A percentile compares a stretch with the other conserved stretches of the same genome.
Conservation (phyloP, 228 moss, liverwort and hornwort genomes). For the Sphagnum fallax region DNA sequence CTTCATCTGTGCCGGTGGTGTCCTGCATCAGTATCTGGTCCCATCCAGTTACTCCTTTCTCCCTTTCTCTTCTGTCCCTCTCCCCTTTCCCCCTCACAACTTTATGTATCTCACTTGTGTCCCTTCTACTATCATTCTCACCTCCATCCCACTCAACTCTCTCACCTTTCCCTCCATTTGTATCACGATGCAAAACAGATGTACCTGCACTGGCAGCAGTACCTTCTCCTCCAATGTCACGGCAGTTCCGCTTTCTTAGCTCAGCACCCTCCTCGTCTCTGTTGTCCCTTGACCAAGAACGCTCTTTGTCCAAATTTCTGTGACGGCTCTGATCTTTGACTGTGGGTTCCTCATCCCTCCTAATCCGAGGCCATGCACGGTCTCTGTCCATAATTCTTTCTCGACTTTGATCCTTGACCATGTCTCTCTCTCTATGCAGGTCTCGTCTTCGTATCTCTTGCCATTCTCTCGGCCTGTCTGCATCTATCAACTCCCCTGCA, state of each 20-base stretch:
- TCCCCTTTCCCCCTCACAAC: conserved; percentile 3
- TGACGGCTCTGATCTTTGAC: conserved; percentile 6
- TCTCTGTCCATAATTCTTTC: conserved; percentile 8
- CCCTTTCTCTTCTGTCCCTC: conserved; percentile 15
- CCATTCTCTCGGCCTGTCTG: conserved; percentile 2
- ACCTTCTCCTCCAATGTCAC: conserved; percentile 4
- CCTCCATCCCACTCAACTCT: conserved; percentile 1
- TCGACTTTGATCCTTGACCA: conserved; percentile 4
- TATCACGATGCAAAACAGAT: not conserved
- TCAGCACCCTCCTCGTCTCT: conserved; percentile 5
- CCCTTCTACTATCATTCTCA: conserved; percentile 8
- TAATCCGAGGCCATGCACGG: conserved; percentile 4
- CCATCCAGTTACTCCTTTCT: conserved; percentile 14
- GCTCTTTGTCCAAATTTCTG: conserved; percentile 7
- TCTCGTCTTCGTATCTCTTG: conserved; percentile 1
- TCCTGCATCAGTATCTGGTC: conserved; percentile 11
- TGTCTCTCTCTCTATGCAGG: conserved; percentile 1
- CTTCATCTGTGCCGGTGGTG: conserved; percentile 1
- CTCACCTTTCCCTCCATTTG: not conserved
- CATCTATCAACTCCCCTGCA: not conserved
- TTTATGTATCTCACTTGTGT: conserved; percentile 7
- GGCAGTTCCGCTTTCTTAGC: conserved; percentile 2
- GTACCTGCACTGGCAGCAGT: conserved; percentile 2
- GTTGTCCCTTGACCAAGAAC: conserved; percentile 5
- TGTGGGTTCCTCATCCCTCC: conserved; percentile 4